phyloP scores from a whole-genome alignment of 2,329 filamentous ascomycete species.

The Sporothrix globosa region DNA sequence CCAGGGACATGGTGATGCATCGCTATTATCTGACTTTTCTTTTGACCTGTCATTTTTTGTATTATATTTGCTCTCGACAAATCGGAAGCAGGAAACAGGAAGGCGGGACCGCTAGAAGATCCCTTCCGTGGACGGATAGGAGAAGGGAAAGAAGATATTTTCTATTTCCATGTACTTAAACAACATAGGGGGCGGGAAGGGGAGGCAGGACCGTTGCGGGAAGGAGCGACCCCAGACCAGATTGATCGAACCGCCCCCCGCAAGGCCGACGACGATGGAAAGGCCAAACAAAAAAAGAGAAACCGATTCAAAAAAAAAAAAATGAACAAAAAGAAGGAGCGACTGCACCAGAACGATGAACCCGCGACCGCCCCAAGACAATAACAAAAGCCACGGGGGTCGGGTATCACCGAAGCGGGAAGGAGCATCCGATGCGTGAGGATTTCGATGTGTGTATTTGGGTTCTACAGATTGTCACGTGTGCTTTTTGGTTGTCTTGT shows the following conservation, averaged over 20 bases:
- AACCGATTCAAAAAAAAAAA: slow-evolving; percentile 7
- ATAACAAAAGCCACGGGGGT: background rate
- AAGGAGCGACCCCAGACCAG: slow-evolving; percentile 15
- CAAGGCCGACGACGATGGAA: slow-evolving; percentile 6
- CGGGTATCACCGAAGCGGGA: slow-evolving; percentile 13
- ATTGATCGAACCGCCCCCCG: background rate
- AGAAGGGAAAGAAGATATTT: background rate
- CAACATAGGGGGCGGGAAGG: background rate
- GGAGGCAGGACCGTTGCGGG: slow-evolving; percentile 1
- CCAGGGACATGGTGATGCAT: background rate
- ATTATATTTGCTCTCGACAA: slow-evolving; percentile 15
- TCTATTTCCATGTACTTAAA: background rate
- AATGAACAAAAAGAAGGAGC: background rate
- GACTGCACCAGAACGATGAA: background rate
- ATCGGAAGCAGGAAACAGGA: background rate
- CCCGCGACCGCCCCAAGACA: background rate
- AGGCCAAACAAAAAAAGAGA: background rate
- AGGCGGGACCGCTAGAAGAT: background rate
- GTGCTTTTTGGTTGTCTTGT: background rate
- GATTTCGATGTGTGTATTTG: background rate
- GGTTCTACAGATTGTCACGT: no score
- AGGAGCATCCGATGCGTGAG: slow-evolving; percentile 7
- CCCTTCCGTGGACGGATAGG: background rate
- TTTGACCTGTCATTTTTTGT: background rate
- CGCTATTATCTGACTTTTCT: background rate